Base-by-base conservation (phyloP, 106 monocot species). In the Agapanthus africanus region DNA sequence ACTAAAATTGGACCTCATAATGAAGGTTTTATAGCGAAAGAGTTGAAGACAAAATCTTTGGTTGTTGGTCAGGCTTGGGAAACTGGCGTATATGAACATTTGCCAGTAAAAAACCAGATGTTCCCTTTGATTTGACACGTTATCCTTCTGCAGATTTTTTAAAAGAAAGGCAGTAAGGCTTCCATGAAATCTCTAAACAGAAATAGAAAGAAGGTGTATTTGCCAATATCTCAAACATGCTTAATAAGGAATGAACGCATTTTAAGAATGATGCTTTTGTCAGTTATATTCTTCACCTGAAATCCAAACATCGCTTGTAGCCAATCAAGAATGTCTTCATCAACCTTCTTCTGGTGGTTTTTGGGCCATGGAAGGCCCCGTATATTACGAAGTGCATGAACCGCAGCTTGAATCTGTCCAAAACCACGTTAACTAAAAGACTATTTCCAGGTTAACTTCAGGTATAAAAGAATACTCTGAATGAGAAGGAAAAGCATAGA, bases 51-150 rank as follows among this genome's bases (percentile, higher is more conserved):
- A 47, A 1, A 76, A 97, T 92, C 97, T 90, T 93, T 4, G 85
- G 79, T 63, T 85, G 92, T 63, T 87, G 84, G 49, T 99, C 99
- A 75, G 87, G 76, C 73, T 81, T 87, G 28, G 79, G 82, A 67
- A 78, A 49, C 63, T 84, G 78, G 9, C 99, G 86, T 69, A 99
- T 93, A 69, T 99, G 99, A 15, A 99, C 89, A 83, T 99, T 99
- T 6, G 99, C 99, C 67, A 99, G 93, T 37, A 99, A 63, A 27
- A 73, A 46, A 99, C 87, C 62, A 99, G 39, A 79, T 99, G 93
- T 63, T 99, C 99, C 66, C 99, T 83, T 70, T 99, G 99, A 74
- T 99, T 99, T 42, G 99, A 56, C 18, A 99, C 99, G 79, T 85
- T 99, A 74, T 99, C 93, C 65, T 90, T 87, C 99, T 99, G 93